Base-by-base conservation (phyloP, 2,329 filamentous ascomycete genomes). In the Sarocladium kiliense region DNA sequence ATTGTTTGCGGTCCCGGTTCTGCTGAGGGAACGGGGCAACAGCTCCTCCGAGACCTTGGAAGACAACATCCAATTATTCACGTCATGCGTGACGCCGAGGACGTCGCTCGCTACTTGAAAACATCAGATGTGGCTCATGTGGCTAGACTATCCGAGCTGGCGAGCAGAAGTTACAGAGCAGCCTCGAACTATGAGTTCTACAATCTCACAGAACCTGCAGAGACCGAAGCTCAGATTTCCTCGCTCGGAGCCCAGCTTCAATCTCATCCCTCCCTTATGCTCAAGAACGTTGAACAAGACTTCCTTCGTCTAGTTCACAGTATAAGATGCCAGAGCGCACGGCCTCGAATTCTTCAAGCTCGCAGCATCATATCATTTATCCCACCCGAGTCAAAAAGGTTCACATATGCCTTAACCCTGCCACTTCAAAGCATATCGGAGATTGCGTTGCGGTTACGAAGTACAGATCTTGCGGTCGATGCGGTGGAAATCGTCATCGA, bases 381-480 rank as follows among this genome's bases (percentile, higher is more conserved):
- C 36, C 77, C 79, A 1, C 77, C 81, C 1, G 79, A 85, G 60
- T 71, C 76, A 30, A 76, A 82, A 12, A 74, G 71, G 21, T 86
- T 83, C 59, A 88, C 86, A 0, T 85, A 85, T 61, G 84, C 84
- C 11, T 73, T 86, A 0, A 80, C 80, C 12, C 72, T 88, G 2
- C 76, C 80, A 2, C 66, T 87, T 2, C 80, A 82, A 0, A 74
- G 75, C 9, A 66, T 89, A 6, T 63, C 82, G 2, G 68, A 74
- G 1, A 70, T 71, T n/a, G 69, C 78, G 3, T 60, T 82, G 41
- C 78, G 86, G 56, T 77, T 87, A n/a, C 81, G 85, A 59, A 77
- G 80, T 32, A 66, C 86, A 11, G 84, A 86, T 60, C 78, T 78
- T 25, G 83, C 81, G 3, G 78, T 77, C 1, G 85, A 88, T 66